Evolutionary conservation across 106 monocot genomes (phyloP), one percentile per base, ranked within the genome.

Genomic region (Ottelia alismoides): DNA sequence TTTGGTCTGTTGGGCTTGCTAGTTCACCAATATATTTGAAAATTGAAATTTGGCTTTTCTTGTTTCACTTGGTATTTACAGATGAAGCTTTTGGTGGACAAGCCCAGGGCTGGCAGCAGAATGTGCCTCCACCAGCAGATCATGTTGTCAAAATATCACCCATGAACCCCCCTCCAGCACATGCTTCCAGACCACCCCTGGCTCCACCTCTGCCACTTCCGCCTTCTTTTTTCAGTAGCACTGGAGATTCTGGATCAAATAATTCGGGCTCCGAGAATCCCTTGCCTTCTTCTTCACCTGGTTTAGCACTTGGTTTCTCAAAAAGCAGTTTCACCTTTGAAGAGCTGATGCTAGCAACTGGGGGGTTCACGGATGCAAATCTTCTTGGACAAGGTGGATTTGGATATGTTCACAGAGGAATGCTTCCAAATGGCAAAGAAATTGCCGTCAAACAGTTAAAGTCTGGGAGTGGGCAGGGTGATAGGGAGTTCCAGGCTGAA

Each of bases 61-160:
- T n/a, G n/a, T n/a, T n/a, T n/a, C n/a, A n/a, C n/a, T n/a, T n/a
- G 21, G 12, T 58, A 17, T 19, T 64, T 30, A 40, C 60, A 74
- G 69, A 57, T 45, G 61, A 70, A 20, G 16, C 18, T 2, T 61
- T 62, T 65, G 64, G 56, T 11, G 65, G 53, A 11, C 46, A 51
- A 51, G 26, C 35, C 22, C 69, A 70, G 30, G 69, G 69, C 43
- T 69, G 72, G 75, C 79, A 71, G 52, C 71, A 76, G 5, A 74
- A 61, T 66, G 55, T 52, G 46, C 65, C 55, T 40, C 68, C 81
- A 26, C 72, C 68, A n/a, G 64, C 56, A 20, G 52, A 65, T 18
- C 60, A 72, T 65, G 61, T 61, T 23, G 28, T 75, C 27, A 64
- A 71, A 31, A 53, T 76, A 40, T 28, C 77, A 27, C 44, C 45